phyloP scores from a whole-genome alignment of 164 flowering plant species.

The Taxillus chinensis region DNA sequence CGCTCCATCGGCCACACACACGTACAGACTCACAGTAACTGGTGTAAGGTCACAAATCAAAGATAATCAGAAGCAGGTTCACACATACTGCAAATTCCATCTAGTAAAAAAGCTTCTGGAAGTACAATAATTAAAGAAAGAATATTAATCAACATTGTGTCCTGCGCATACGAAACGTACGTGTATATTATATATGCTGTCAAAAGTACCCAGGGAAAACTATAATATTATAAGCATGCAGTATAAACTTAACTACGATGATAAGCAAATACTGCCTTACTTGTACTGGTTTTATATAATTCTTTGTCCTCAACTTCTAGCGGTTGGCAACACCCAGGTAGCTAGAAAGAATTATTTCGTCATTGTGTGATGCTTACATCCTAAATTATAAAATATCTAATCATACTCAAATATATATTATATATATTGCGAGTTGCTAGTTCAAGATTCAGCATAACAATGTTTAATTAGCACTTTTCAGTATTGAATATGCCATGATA shows the following conservation, averaged over 20 bases:
- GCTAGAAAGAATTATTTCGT: slow-evolving; percentile 12
- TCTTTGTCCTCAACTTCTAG: background rate
- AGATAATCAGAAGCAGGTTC: slow-evolving; percentile 6
- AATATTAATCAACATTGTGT: background rate
- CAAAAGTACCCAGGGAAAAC: background rate
- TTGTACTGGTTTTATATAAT: slow-evolving; percentile 10
- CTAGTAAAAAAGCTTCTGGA: background rate
- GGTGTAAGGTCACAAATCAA: background rate
- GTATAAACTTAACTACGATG: background rate
- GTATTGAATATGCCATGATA: background rate
- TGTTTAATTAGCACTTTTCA: too few species aligned
- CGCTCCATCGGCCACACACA: background rate
- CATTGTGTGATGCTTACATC: slow-evolving; percentile 15
- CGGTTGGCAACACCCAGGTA: slow-evolving; percentile 3
- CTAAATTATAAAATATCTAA: slow-evolving; percentile 11
- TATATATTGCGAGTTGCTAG: background rate
- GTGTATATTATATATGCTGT: background rate
- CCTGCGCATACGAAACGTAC: background rate
- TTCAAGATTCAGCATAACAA: background rate
- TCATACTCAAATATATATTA: background rate
- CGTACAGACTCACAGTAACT: background rate
- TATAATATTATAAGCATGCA: background rate
- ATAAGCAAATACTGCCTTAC: slow-evolving; percentile 9
- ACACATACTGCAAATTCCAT: slow-evolving; percentile 3
- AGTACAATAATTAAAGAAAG: background rate